Evolutionary conservation across 805 yeast species (phyloP).

Genomic region (Zygotorulaspora florentina): DNA sequence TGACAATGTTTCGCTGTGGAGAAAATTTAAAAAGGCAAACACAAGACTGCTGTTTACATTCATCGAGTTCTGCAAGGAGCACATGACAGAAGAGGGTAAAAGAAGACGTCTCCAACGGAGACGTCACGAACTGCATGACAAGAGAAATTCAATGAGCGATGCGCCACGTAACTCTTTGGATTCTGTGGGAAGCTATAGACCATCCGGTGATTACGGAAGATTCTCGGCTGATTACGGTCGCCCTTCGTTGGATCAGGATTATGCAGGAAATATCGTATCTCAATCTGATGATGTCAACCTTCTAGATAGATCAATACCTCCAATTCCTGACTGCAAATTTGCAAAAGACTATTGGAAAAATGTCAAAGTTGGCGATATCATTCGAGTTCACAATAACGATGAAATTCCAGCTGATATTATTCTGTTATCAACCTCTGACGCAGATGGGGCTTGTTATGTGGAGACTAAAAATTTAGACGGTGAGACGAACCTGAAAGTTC

Average conservation of each 20-base stretch:
- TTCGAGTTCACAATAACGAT: constrained; percentile 66
- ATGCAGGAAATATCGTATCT: constrained; percentile 57
- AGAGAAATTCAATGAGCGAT: constrained; percentile 24
- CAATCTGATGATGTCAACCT: constrained; percentile 54
- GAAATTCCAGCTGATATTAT: constrained; percentile 77
- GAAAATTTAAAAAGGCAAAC: constrained; percentile 58
- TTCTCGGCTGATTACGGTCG: constrained; percentile 36
- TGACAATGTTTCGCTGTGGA: constrained; percentile 64
- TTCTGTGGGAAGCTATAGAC: constrained; percentile 30
- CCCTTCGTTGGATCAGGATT: constrained; percentile 35
- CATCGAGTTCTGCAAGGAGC: constrained; percentile 26
- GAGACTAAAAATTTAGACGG: constrained; percentile 84
- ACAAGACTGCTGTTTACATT: constrained; percentile 31
- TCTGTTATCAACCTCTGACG: constrained; percentile 60
- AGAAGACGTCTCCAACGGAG: constrained; percentile 35
- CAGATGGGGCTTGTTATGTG: constrained; percentile 66
- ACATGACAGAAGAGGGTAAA: constrained; percentile 36
- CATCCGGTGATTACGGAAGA: constrained; percentile 28
- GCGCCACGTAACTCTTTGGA: constrained; percentile 40
- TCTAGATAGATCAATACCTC: constrained; percentile 52
- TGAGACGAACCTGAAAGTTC: constrained; percentile 71
- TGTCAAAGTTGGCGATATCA: constrained; percentile 67
- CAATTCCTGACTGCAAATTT: constrained; percentile 34
- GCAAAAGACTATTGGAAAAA: constrained; percentile 54
- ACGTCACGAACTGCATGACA: constrained; percentile 29